Evolutionary conservation across 305 asterid genomes (phyloP), one percentile per base, ranked within the genome.

Genomic region (Fraxinus platypoda): DNA sequence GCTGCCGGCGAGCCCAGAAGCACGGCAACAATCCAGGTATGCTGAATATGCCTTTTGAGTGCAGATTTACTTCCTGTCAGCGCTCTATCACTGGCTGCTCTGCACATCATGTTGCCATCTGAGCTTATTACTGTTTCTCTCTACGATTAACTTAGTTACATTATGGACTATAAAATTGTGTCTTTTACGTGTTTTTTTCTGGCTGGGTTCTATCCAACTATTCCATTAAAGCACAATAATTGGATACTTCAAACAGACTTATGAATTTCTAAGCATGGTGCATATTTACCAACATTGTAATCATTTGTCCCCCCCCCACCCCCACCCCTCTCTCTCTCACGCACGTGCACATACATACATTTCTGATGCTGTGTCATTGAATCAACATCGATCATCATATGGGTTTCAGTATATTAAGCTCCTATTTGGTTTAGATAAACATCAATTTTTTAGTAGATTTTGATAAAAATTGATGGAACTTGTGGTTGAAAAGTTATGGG

Each of bases 1-100:
- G 87, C 96, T 17, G 97, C 85, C 54, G 98, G 98, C 73, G 92
- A 90, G 87, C 87, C 97, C 46, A 92, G 94, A 90, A 93, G 79
- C 81, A 84, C 87, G 0, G 95, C 95, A 35, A 85, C 78, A 78
- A 85, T 95, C 81, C 94, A 90, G 94, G 98, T 94, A 81, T 59
- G 52, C n/a, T n/a, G 6, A 64, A 52, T 77, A 75, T 52, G 74
- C 76, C 74, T 80, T 35, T 75, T 34, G 28, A 80, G 37, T 80
- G 71, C 33, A 21, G 52, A 1, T 23, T 35, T 54, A 46, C 59
- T 34, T 57, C 64, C 64, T 81, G 21, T 80, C 41, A 25, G 41
- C 64, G 28, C 15, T 38, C 46, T 8, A 8, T 1, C 46, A 38
- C 46, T 1, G 46, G 46, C 13, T 38, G 46, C 46, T 38, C 46